Base-by-base conservation (phyloP, 805 yeast genomes). In the Tetrapisispora taiwanensis region DNA sequence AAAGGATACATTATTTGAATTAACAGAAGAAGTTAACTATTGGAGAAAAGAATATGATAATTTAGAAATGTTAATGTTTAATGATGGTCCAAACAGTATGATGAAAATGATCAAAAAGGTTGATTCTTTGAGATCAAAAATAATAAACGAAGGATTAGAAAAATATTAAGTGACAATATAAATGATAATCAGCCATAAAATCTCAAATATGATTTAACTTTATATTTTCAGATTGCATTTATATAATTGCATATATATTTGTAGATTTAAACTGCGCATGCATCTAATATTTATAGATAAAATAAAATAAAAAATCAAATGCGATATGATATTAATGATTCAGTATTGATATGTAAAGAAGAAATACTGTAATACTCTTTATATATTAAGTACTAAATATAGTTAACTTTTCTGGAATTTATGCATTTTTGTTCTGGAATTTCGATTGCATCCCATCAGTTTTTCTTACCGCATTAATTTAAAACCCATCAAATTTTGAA, bases 31-130 rank as follows among this genome's bases (percentile, higher is more conserved):
- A 35, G 59, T 59, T 2, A 53, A 52, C 9, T 46, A 49, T 14
- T 62, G 66, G 66, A 52, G 58, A 36, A 53, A 50, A 33, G 58
- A 60, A 36, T 55, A 58, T 54, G 58, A 58, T 22, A 49, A 53
- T 22, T 50, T 60, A 24, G 66, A 62, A 39, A 53, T 46, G 43
- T 42, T 55, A 36, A 49, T 62, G 56, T 62, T 62, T 44, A 65
- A 64, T 7, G 61, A 59, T 38, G 53, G 49, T 22, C 46, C 61
- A 12, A 50, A 50, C 27, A 59, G 64, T 6, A 55, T 62, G 45
- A 53, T 49, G 39, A 56, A 48, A 20, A 54, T 60, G 54, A 45
- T 62, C 26, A 56, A 52, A 18, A 58, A 54, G 17, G 51, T 60
- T 3, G 58, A 55, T 15, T 24, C 49, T 2, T 35, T 61, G 34